These are phyloP conservation scores for Austroboletus festivus DNA, from an alignment of 768 basidiomycete species.

Conservation along the genomic window DNA sequence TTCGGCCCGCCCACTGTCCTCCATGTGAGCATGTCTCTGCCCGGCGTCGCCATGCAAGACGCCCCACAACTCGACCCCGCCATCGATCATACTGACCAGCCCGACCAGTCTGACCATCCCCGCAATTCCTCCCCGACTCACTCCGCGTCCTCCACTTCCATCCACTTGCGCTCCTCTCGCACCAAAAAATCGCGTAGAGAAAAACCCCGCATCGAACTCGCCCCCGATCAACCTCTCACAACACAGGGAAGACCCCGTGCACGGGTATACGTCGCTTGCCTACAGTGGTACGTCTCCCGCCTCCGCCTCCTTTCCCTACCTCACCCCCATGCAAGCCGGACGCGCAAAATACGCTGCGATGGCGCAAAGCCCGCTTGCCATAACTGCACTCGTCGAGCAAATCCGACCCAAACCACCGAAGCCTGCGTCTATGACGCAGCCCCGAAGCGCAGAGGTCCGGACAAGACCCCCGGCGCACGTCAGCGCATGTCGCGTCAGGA, in stretches of 20 bases:
- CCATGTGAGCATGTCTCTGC: constrained; percentile 23
- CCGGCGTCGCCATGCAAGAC: background rate
- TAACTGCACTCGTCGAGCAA: constrained; percentile 60
- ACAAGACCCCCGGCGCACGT: constrained; percentile 75
- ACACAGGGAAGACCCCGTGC: constrained; percentile 76
- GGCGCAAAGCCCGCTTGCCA: constrained; percentile 75
- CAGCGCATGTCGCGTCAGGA: constrained; percentile 51
- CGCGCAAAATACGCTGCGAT: constrained; percentile 79
- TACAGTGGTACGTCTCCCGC: constrained; percentile 58
- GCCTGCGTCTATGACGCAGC: constrained; percentile 66
- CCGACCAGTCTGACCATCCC: too few species aligned
- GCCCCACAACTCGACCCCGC: background rate
- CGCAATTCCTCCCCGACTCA: background rate
- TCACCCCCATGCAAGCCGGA: constrained; percentile 46
- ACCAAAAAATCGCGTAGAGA: constrained; percentile 45
- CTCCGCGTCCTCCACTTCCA: background rate
- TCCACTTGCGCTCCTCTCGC: background rate
- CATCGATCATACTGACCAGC: too few species aligned
- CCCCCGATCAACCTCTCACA: constrained; percentile 74
- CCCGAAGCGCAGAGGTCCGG: constrained; percentile 79
- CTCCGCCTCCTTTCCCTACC: background rate
- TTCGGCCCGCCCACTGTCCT: background rate
- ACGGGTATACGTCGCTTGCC: constrained; percentile 75
- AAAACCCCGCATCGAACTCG: constrained; percentile 62
- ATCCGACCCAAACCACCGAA: constrained; percentile 35